Percentiles rank a stretch among this genome's conserved stretches.
Conservation (phyloP, 768 basidiomycete genomes). For the Rhizopogon vinicolor region DNA sequence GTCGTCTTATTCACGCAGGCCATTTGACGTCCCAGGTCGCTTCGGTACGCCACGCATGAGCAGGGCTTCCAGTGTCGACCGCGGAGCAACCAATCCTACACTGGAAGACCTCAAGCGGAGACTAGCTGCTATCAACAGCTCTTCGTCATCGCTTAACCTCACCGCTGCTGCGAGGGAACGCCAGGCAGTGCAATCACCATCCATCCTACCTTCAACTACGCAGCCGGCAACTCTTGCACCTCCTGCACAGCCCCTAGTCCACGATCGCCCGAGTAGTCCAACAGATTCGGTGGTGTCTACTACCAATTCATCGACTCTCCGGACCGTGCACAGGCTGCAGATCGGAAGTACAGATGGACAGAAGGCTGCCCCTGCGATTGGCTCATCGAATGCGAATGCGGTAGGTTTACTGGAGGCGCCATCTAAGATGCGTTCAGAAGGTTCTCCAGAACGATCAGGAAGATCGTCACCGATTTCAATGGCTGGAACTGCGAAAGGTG, state of each 20-base stretch:
- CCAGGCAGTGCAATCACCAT: conserved; percentile 27
- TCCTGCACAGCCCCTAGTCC: conserved; percentile 10
- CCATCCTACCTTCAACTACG: conserved; percentile 9
- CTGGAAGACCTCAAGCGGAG: conserved; percentile 78
- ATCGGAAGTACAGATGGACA: conserved; percentile 70
- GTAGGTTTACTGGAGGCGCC: conserved; percentile 79
- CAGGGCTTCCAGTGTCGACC: conserved; percentile 45
- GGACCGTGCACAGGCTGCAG: conserved; percentile 57
- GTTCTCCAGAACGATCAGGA: conserved; percentile 70
- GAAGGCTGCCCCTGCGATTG: conserved; percentile 88
- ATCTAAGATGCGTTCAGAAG: conserved; percentile 58
- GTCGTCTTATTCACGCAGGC: conserved; percentile 32
- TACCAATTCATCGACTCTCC: conserved; percentile 57
- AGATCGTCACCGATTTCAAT: conserved; percentile 71
- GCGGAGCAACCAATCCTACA: conserved; percentile 44
- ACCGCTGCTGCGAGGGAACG: conserved; percentile 40
- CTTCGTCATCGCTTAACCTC: conserved; percentile 56
- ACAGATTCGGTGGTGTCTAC: conserved; percentile 79
- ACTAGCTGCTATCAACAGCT: conserved; percentile 71
- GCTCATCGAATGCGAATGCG: conserved; percentile 80
- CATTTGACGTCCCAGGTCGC: conserved; percentile 38
- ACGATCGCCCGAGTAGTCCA: conserved; percentile 70
- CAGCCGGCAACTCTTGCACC: conserved; percentile 19
- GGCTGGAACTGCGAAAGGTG: conserved; percentile 48
- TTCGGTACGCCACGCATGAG: conserved; percentile 47